Percentiles rank a stretch among this genome's conserved stretches.
These are phyloP conservation scores for Quercus glauca DNA, from an alignment of 306 rosid genomes.

Conservation along the genomic window DNA sequence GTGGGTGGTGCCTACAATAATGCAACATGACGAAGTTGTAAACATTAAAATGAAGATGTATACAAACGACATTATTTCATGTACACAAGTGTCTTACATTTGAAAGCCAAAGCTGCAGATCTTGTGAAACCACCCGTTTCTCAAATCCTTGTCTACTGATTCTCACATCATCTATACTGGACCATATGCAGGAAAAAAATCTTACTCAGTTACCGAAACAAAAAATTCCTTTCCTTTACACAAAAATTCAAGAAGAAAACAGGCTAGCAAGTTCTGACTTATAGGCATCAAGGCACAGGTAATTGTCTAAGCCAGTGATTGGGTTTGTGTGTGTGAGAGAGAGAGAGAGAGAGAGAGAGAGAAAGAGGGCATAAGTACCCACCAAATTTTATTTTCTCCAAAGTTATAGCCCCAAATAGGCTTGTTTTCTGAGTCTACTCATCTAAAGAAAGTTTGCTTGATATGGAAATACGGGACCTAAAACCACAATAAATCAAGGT, in stretches of 20 bases:
- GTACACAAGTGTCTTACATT: conserved; percentile 51
- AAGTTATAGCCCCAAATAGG: not conserved
- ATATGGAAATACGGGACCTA: too few relatives aligned
- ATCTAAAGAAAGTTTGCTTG: too few relatives aligned
- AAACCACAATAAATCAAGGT: too few relatives aligned
- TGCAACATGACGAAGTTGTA: conserved; percentile 4
- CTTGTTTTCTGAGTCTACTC: too few relatives aligned
- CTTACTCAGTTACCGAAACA: not conserved
- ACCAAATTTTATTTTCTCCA: not conserved
- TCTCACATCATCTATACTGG: conserved; percentile 66
- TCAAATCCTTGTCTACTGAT: conserved; percentile 90
- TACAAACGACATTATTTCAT: not conserved
- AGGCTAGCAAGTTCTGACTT: not conserved
- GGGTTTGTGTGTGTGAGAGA: too few relatives aligned
- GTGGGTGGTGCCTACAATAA: conserved; percentile 67
- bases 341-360: too few relatives aligned
- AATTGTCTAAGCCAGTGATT: not conserved
- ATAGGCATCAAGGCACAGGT: not conserved
- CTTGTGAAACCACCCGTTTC: conserved; percentile 95
- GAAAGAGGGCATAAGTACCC: not conserved
- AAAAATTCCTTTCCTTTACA: not conserved
- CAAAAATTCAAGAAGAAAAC: not conserved
- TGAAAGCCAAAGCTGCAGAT: conserved; percentile 83
- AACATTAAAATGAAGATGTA: not conserved
- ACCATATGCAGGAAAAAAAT: conserved; percentile 10